Evolutionary conservation across 2,329 filamentous ascomycete species (phyloP).

Genomic region (Pseudocercospora pini-densiflorae): DNA sequence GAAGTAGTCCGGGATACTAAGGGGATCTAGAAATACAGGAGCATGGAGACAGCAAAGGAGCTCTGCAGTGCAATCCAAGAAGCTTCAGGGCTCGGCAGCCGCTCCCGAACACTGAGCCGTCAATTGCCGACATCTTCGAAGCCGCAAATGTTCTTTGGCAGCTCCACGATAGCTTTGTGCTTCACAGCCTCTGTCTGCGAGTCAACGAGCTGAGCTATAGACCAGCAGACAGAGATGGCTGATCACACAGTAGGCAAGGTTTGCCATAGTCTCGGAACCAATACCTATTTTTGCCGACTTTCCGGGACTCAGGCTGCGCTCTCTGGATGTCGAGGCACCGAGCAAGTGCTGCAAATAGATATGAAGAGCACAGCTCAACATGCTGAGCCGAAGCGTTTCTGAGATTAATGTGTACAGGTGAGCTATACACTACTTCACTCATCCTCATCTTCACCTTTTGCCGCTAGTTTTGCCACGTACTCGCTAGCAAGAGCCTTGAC

Average conservation of each 20-base stretch:
- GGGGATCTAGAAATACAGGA: not conserved
- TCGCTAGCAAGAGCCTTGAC: slow-evolving; percentile 73
- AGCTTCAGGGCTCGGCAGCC: not conserved
- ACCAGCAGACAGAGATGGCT: too few species aligned
- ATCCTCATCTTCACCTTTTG: slow-evolving; percentile 36
- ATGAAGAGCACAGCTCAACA: not conserved
- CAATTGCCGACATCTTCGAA: not conserved
- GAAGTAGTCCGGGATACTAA: not conserved
- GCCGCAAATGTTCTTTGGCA: too few species aligned
- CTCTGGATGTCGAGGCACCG: not conserved
- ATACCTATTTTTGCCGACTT: too few species aligned
- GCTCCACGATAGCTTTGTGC: too few species aligned
- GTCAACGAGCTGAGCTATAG: too few species aligned
- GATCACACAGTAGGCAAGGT: too few species aligned
- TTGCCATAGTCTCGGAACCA: too few species aligned
- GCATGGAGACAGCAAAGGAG: not conserved
- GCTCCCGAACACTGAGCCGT: not conserved
- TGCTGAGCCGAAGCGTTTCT: not conserved
- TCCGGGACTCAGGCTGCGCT: too few species aligned
- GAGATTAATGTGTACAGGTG: not conserved
- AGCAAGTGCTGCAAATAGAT: not conserved
- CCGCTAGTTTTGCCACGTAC: slow-evolving; percentile 63
- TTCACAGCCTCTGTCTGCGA: too few species aligned
- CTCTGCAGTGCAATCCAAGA: not conserved
- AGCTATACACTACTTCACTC: not conserved